Conservation (phyloP, 129 eudicot genomes). For the Flaveria linearis region DNA sequence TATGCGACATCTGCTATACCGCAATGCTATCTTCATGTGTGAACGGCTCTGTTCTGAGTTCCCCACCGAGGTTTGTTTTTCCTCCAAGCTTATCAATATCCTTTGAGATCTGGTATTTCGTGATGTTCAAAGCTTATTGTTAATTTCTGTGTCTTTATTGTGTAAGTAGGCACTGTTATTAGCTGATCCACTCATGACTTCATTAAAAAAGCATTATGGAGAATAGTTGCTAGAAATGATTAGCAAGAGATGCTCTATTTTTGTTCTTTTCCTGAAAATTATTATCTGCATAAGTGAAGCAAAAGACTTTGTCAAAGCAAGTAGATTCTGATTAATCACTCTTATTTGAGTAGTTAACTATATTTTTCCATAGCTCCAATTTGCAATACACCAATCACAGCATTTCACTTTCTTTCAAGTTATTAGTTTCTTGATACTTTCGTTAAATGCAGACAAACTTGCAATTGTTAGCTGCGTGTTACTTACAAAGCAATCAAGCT, state of each 20-base stretch:
- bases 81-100: not conserved
- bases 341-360: constrained; percentile 19
- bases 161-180: constrained; percentile 11
- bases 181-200: not conserved
- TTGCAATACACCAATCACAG: constrained; percentile 7
- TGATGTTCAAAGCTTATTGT: not conserved
- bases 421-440: constrained; percentile 12
- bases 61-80: constrained; percentile 70
- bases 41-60: constrained; percentile 96
- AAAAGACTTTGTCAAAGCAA: constrained; percentile 10
- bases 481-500: constrained; percentile 90
- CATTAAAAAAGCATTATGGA: not conserved
- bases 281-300: not conserved
- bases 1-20: constrained; percentile 60
- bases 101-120: not conserved
- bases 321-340: constrained; percentile 14
- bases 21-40: constrained; percentile 85
- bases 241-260: not conserved
- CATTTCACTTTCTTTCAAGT: constrained; percentile 6
- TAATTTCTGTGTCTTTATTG: not conserved
- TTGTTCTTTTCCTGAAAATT: not conserved
- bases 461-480: constrained; percentile 83
- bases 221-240: not conserved
- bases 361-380: not conserved
- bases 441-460: constrained; percentile 62